Evolutionary conservation across 345 rosid genomes (phyloP), one percentile per base, ranked within the genome.

Genomic region (Brassica cretica): DNA sequence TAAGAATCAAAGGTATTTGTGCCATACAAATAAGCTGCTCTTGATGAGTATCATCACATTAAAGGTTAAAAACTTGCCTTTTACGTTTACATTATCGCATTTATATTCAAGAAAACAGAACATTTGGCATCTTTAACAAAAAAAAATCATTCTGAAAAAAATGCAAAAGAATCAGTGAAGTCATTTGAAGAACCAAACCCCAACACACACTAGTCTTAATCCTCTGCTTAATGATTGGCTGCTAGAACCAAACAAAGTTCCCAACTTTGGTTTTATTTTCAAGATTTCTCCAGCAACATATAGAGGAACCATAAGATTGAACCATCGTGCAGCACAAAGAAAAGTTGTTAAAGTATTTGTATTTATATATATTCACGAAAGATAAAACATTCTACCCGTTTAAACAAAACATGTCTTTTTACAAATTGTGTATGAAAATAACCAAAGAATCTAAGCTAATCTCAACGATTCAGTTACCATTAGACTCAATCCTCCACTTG

Each of bases 201-300:
- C 5, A 75, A 66, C 9, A 12, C 32, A 2, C 68, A 75, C 41
- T 56, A 39, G 19, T 15, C 61, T 67, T 59, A 67, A 75, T 11
- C 44, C 49, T 41, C 21, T 29, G 79, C 10, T 30, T 60, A 44
- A 59, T 41, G 35, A 30, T 68, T 37, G 37, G 39, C 56, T 66
- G 25, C 55, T 65, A 18, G 9, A 33, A 66, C 4, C 73, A 11
- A 14, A 15, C 11, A 33, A 49, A 12, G 55, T 61, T 69, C 53
- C 8, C 2, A 76, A 12, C 27, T 37, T 49, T 61, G 25, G 27
- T 46, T 73, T 4, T 9, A 29, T 1, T 29, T 64, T 49, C 35
- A 3, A 6, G 41, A 8, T 2, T 37, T 53, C 7, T 16, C 60
- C 25, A 24, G 21, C 41, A 66, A 55, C 32, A 64, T 69, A 37